Conservation (phyloP, 2,329 filamentous ascomycete species). For the Fusarium equiseti region DNA sequence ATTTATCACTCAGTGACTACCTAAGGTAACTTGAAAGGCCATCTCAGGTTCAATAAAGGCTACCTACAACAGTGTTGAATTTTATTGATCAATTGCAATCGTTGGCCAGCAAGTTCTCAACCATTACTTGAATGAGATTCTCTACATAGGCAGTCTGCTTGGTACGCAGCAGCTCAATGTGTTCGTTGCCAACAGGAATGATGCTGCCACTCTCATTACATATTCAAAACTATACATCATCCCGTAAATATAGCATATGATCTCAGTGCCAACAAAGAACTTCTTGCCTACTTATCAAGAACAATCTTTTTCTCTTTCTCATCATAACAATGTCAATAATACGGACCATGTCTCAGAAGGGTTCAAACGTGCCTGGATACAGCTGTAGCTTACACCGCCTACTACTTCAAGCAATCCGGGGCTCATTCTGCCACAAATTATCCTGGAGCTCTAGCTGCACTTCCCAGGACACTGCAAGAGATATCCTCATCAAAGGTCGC, state of each 20-base stretch:
- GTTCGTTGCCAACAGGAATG: background rate
- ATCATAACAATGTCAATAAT: background rate
- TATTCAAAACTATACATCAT: background rate
- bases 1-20: background rate
- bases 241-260: background rate
- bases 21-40: background rate
- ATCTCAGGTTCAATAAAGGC: background rate
- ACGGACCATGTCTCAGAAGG: background rate
- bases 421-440: conserved; percentile 34
- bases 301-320: too few species aligned
- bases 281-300: background rate
- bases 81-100: background rate
- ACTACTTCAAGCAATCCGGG: conserved; percentile 1
- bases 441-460: conserved; percentile 27
- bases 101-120: background rate
- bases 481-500: conserved; percentile 17
- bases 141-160: background rate
- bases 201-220: background rate
- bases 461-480: conserved; percentile 13
- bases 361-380: background rate
- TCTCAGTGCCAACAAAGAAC: background rate
- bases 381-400: conserved; percentile 21
- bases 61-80: background rate
- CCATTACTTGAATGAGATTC: background rate
- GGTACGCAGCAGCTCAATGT: background rate